A percentile compares a stretch with the other conserved stretches of the same genome.
These are phyloP conservation scores for Basidiobolus meristosporus DNA, from an alignment of 371 early-diverging fungal genomes.

Conservation along the genomic window DNA sequence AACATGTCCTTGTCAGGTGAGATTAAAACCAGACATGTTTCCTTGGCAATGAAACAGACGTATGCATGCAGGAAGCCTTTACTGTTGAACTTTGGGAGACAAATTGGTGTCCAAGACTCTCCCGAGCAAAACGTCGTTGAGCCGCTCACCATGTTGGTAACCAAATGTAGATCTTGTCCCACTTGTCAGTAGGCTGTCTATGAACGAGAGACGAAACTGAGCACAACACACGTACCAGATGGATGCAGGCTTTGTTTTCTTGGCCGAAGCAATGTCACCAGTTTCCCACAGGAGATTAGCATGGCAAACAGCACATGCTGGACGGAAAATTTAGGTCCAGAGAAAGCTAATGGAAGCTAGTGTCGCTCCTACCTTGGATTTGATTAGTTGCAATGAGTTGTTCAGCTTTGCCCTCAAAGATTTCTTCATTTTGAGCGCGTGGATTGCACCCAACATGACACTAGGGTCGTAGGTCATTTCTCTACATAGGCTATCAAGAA, in stretches of 20 bases:
- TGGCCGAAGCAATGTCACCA: constrained; percentile 60
- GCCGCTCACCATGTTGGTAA: constrained; percentile 65
- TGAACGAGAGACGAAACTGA: too few species aligned
- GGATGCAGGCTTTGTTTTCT: constrained; percentile 64
- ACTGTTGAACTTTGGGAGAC: constrained; percentile 78
- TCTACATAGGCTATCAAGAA: constrained; percentile 57
- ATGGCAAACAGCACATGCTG: constrained; percentile 56
- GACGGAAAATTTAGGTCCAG: not conserved
- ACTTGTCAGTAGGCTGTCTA: too few species aligned
- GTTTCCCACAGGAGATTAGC: constrained; percentile 46
- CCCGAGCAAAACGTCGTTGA: constrained; percentile 49
- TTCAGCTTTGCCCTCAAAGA: constrained; percentile 45
- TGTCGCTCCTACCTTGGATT: constrained; percentile 41
- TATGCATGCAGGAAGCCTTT: constrained; percentile 79
- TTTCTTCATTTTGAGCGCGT: constrained; percentile 42
- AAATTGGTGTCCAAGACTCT: constrained; percentile 87
- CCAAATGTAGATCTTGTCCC: constrained; percentile 65
- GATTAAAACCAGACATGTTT: constrained; percentile 53
- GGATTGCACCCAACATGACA: constrained; percentile 59
- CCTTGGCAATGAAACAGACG: constrained; percentile 51
- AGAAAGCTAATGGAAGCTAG: too few species aligned
- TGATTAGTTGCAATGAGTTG: constrained; percentile 25
- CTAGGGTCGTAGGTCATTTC: constrained; percentile 49
- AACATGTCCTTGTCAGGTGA: constrained; percentile 70
- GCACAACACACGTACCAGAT: constrained; percentile 23